A percentile compares a stretch with the other conserved stretches of the same genome.
Evolutionary conservation across 2,329 filamentous ascomycete species (phyloP).

Genomic region (Pseudocercospora ulei): DNA sequence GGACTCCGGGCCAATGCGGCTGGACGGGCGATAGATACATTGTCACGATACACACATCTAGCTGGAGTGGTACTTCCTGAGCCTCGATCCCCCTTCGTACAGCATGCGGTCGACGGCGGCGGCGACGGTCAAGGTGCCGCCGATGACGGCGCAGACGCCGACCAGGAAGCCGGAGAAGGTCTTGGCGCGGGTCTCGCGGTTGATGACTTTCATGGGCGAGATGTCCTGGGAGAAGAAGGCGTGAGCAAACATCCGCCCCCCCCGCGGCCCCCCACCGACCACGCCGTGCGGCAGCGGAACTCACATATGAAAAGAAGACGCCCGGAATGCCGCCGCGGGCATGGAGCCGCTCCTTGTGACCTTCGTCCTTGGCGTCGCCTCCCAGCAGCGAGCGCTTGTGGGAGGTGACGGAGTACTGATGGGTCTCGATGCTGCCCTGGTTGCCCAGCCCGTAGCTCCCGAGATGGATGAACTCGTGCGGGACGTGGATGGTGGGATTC

Average conservation of each 20-base stretch:
- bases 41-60: slow-evolving; percentile 32
- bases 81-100: slow-evolving; percentile 73
- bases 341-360: slow-evolving; percentile 85
- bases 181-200: slow-evolving; percentile 82
- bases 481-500: slow-evolving; percentile 32
- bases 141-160: slow-evolving; percentile 86
- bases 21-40: slow-evolving; percentile 1
- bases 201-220: slow-evolving; percentile 98
- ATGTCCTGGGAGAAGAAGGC: slow-evolving; percentile 52
- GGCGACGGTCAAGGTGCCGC: slow-evolving; percentile 89
- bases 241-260: neutral
- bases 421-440: slow-evolving; percentile 79
- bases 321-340: slow-evolving; percentile 86
- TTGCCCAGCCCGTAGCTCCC: slow-evolving; percentile 57
- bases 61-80: slow-evolving; percentile 73
- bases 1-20: slow-evolving; percentile 4
- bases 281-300: no score
- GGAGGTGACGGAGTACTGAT: slow-evolving; percentile 96
- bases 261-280: no score
- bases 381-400: slow-evolving; percentile 82
- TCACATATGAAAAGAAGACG: slow-evolving; percentile 95
- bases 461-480: slow-evolving; percentile 49
- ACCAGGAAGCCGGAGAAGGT: slow-evolving; percentile 86
- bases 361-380: slow-evolving; percentile 73
- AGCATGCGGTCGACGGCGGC: slow-evolving; percentile 83